Conservation (phyloP, 148 eudicot genomes). For the Dysphania ambrosioides region DNA sequence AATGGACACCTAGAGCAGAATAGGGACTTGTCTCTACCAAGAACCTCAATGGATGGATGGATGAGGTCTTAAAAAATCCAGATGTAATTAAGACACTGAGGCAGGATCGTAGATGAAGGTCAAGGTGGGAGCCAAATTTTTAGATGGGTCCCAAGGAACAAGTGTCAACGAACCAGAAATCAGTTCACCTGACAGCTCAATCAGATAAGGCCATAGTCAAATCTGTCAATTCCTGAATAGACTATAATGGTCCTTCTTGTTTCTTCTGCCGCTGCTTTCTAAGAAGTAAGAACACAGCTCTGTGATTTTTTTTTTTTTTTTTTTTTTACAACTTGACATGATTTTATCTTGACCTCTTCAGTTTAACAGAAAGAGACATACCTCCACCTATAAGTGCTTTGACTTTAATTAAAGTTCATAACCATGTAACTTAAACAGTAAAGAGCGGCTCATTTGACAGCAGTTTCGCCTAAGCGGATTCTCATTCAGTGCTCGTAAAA, state of each 20-base stretch:
- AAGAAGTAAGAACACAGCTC: neutral
- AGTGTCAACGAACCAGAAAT: neutral
- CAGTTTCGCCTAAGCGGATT: neutral
- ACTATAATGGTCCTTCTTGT: neutral
- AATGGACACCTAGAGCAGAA: too few relatives aligned
- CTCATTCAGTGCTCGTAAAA: neutral
- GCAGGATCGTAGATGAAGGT: conserved; percentile 1
- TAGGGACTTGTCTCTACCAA: too few relatives aligned
- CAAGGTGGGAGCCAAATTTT: neutral
- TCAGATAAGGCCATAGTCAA: conserved; percentile 3
- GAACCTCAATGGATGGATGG: too few relatives aligned
- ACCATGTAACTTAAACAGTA: neutral
- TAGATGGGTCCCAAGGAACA: neutral
- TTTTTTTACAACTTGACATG: neutral
- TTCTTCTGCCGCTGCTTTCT: neutral
- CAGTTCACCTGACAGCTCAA: conserved; percentile 10
- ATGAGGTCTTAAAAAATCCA: too few relatives aligned
- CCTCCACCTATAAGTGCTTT: too few relatives aligned
- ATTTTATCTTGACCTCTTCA: conserved; percentile 1
- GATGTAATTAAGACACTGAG: neutral
- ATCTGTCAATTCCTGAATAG: neutral
- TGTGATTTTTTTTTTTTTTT: neutral
- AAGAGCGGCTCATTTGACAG: neutral
- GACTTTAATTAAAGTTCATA: neutral
- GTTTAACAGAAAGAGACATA: neutral